Evolutionary conservation across 148 eudicot species (phyloP), one percentile per base, ranked within the genome.

Genomic region (Heliosperma pusillum): DNA sequence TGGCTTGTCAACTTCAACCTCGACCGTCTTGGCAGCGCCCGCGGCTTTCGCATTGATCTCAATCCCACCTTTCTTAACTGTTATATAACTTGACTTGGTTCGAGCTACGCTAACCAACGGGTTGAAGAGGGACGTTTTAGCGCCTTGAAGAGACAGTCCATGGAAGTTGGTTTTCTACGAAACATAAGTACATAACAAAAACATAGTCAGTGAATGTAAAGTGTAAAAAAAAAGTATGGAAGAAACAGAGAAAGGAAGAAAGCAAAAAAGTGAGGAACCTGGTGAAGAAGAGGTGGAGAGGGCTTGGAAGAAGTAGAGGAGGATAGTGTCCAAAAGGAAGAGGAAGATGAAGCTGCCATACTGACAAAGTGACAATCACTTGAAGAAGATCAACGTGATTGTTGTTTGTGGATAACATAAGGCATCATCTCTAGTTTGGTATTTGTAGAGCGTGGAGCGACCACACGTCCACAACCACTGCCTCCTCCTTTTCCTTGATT

Each of bases 1-100:
- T 19, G 92, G 97, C 85, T 91, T 93, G 58, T 91, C 92, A 74
- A 93, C 90, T 77, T 89, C 94, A 71, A 88, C 97, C 76, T 91
- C 97, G n/a, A 93, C 89, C 8, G 84, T 80, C 83, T 93, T 93
- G 1, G 98, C 79, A 56, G 93, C 88, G 59, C 87, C 89, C 0
- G 95, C 88, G 0, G 93, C 77, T 86, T 78, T 88, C 20, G 97
- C 98, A n/a, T 70, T 82, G 65, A 93, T 80, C 67, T 86, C 86
- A 58, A 91, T 76, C 24, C 85, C 80, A 79, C 83, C 86, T 72
- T 63, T 83, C 22, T 25, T 68, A 1, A 58, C 20, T 2, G 76
- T 65, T 2, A 16, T 73, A 2, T 4, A 40, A 24, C 3, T 73
- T 3, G 26, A 73, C 55, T 62, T 78, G 3, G 73, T 77, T 52